Evolutionary conservation across 768 basidiomycete genomes (phyloP).

Genomic region (Mrakia blollopis): DNA sequence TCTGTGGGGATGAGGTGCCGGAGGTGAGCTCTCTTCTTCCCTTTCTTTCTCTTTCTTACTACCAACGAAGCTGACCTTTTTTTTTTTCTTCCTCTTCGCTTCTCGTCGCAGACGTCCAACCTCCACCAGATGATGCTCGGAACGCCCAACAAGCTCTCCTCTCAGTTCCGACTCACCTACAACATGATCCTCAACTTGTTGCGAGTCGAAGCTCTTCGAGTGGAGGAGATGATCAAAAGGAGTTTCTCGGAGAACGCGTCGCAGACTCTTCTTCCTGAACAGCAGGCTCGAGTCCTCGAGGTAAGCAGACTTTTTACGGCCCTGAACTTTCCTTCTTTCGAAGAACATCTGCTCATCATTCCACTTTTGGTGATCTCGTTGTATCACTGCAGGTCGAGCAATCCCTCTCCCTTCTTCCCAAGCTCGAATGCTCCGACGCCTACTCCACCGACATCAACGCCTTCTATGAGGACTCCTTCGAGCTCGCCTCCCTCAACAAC

Average conservation of each 20-base stretch:
- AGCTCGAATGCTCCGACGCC: slow-evolving; percentile 62
- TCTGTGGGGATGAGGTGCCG: slow-evolving; percentile 71
- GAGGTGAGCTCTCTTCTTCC: slow-evolving; percentile 54
- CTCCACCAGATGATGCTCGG: slow-evolving; percentile 89
- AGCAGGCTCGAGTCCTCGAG: slow-evolving; percentile 80
- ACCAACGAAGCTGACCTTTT: not conserved
- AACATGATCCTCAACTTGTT: slow-evolving; percentile 98
- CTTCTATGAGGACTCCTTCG: slow-evolving; percentile 67
- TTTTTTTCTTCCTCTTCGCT: not conserved
- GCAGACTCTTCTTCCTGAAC: slow-evolving; percentile 83
- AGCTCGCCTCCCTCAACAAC: slow-evolving; percentile 61
- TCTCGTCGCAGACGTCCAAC: not conserved
- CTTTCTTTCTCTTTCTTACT: too few species aligned
- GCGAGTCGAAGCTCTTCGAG: slow-evolving; percentile 87
- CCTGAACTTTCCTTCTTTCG: too few species aligned
- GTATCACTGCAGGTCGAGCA: slow-evolving; percentile 61
- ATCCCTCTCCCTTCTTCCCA: slow-evolving; percentile 56
- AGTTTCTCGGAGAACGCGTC: slow-evolving; percentile 98
- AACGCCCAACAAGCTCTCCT: slow-evolving; percentile 82
- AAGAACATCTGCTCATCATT: too few species aligned
- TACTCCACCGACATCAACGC: slow-evolving; percentile 58
- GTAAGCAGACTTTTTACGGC: slow-evolving; percentile 48
- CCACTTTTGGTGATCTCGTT: too few species aligned
- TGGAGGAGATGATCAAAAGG: slow-evolving; percentile 99
- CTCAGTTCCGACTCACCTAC: slow-evolving; percentile 95